Conservation (phyloP, 352 stramenopile species). For the Pythium scleroteichum region DNA sequence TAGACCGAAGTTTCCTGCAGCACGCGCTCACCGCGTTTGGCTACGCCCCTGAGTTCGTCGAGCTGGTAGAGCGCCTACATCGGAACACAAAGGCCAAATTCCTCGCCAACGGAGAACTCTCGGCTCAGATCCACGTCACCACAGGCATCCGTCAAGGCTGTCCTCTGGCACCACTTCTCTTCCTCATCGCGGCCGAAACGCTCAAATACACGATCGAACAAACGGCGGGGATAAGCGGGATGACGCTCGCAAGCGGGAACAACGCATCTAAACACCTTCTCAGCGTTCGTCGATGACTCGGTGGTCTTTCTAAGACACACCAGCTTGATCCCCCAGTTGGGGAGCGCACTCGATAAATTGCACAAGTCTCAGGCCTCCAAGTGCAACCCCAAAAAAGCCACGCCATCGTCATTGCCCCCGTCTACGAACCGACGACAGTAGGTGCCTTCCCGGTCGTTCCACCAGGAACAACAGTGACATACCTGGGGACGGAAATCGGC, state of each 20-base stretch:
- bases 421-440: too few species aligned
- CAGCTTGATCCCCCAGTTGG: not conserved
- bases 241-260: not conserved
- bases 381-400: conserved; percentile 17
- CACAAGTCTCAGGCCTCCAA: conserved; percentile 11
- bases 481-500: too few species aligned
- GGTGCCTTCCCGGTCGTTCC: too few species aligned
- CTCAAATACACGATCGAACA: conserved; percentile 7
- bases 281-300: conserved; percentile 30
- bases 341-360: conserved; percentile 5
- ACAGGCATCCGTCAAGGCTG: conserved; percentile 28
- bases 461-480: too few species aligned
- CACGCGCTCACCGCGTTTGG: not conserved
- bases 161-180: conserved; percentile 27
- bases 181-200: conserved; percentile 23
- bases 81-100: conserved; percentile 4
- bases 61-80: conserved; percentile 10
- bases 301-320: conserved; percentile 5
- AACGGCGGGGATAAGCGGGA: not conserved
- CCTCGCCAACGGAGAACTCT: conserved; percentile 20
- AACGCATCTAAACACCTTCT: conserved; percentile 3
- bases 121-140: not conserved
- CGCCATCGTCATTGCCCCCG: not conserved
- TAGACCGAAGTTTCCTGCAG: conserved; percentile 18
- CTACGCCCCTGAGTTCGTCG: conserved; percentile 6